Conservation (phyloP, 2,329 filamentous ascomycete species). For the Penicillium sclerotigenum region DNA sequence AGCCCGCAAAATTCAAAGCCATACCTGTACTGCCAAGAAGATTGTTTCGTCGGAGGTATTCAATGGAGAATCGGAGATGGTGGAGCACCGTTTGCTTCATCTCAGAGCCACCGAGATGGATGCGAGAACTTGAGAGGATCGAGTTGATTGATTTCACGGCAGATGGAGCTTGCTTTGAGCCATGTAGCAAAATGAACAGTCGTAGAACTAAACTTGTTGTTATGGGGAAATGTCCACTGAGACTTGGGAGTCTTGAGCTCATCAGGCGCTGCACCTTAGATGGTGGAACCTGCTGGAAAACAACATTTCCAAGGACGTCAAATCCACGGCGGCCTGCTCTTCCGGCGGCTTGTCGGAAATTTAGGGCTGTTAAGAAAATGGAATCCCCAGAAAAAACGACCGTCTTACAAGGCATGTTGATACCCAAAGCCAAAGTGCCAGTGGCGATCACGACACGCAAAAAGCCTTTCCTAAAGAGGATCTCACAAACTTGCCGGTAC, state of each 20-base stretch:
- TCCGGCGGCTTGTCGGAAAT: constrained; percentile 73
- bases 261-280: constrained; percentile 66
- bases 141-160: constrained; percentile 62
- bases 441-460: constrained; percentile 70
- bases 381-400: constrained; percentile 74
- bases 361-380: constrained; percentile 68
- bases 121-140: constrained; percentile 64
- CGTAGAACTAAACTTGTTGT: constrained; percentile 70
- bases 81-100: constrained; percentile 69
- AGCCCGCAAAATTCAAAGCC: constrained; percentile 69
- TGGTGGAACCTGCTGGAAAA: constrained; percentile 65
- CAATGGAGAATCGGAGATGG: constrained; percentile 75
- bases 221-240: constrained; percentile 74
- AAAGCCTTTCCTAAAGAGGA: constrained; percentile 57
- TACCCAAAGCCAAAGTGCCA: constrained; percentile 71
- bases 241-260: constrained; percentile 68
- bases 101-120: constrained; percentile 68
- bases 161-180: constrained; percentile 62
- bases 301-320: constrained; percentile 75
- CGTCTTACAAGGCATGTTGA: constrained; percentile 82
- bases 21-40: constrained; percentile 60
- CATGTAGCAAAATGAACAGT: constrained; percentile 63
- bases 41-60: constrained; percentile 68
- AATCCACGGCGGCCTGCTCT: constrained; percentile 78
- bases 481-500: constrained; percentile 63